phyloP scores from a whole-genome alignment of 257 asterid genomes.

The Solanum arcanum region DNA sequence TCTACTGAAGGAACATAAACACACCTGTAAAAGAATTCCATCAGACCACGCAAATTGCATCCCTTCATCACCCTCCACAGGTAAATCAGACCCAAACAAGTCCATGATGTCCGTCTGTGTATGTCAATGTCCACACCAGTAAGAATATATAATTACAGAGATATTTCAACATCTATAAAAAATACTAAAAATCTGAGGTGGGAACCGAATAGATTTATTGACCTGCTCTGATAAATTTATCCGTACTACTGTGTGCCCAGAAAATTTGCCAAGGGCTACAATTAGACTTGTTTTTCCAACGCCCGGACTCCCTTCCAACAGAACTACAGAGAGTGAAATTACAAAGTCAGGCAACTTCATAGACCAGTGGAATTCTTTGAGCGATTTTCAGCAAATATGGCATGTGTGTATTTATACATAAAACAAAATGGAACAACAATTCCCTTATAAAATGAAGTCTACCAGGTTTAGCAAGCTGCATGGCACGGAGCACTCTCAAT shows the following conservation, averaged over 20 bases:
- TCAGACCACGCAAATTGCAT: slow-evolving; percentile 97
- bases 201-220: neutral
- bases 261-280: slow-evolving; percentile 78
- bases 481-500: slow-evolving; percentile 88
- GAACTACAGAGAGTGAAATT: slow-evolving; percentile 34
- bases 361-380: neutral
- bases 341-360: slow-evolving; percentile 15
- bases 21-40: slow-evolving; percentile 94
- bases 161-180: neutral
- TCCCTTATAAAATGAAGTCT: slow-evolving; percentile 3
- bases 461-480: slow-evolving; percentile 98
- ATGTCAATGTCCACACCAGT: slow-evolving; percentile 9
- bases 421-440: neutral
- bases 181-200: neutral
- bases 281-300: slow-evolving; percentile 95
- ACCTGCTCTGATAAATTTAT: slow-evolving; percentile 98
- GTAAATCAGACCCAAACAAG: slow-evolving; percentile 91
- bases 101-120: slow-evolving; percentile 97
- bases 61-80: slow-evolving; percentile 85
- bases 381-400: neutral
- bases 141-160: neutral
- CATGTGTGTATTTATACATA: neutral
- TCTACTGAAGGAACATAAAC: neutral
- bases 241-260: slow-evolving; percentile 91
- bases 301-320: slow-evolving; percentile 99